phyloP scores from a whole-genome alignment of 2,329 filamentous ascomycete species.

The Fusarium protoensiforme region DNA sequence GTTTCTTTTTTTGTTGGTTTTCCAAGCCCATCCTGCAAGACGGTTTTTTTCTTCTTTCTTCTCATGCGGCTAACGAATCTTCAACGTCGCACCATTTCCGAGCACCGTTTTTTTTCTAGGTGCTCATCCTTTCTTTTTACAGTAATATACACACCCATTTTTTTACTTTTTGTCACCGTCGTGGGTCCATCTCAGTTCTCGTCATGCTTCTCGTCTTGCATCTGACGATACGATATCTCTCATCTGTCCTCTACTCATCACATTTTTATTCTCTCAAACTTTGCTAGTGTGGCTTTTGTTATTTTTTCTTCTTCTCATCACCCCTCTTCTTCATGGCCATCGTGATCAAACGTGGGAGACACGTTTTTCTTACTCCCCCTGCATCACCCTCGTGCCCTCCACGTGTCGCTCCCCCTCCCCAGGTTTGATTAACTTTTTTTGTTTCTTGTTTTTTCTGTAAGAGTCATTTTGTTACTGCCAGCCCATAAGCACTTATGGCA shows the following conservation, averaged over 20 bases:
- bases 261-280: not conserved
- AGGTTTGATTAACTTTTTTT: not conserved
- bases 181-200: not conserved
- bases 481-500: not conserved
- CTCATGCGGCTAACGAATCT: not conserved
- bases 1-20: not conserved
- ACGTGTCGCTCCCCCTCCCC: slow-evolving; percentile 31
- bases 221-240: not conserved
- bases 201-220: not conserved
- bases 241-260: not conserved
- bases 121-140: not conserved
- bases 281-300: not conserved
- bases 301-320: not conserved
- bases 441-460: not conserved
- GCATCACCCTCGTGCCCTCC: slow-evolving; percentile 34
- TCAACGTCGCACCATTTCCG: slow-evolving; percentile 15
- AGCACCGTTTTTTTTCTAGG: not conserved
- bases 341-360: slow-evolving; percentile 25
- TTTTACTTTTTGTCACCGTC: slow-evolving; percentile 15
- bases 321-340: not conserved
- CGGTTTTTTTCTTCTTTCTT: not conserved
- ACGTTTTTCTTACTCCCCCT: slow-evolving; percentile 21
- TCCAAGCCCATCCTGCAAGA: not conserved
- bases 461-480: not conserved
- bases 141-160: not conserved